phyloP scores from a whole-genome alignment of 176 grass and related monocot species.

The Aegilops speltoides region DNA sequence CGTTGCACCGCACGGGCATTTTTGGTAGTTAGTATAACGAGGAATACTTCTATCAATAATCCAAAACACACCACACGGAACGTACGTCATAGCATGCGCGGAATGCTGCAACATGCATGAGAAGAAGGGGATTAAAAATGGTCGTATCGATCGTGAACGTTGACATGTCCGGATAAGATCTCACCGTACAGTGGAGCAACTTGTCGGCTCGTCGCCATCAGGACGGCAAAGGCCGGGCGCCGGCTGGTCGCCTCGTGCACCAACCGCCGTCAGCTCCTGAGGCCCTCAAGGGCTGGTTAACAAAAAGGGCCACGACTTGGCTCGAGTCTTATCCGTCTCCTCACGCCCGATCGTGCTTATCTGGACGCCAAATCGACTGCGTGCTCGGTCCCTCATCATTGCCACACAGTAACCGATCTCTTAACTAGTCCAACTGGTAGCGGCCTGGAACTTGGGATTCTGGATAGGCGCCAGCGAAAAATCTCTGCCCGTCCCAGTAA shows the following conservation, averaged over 20 bases:
- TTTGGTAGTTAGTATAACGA: too few relatives aligned
- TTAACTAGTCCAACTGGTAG: not conserved
- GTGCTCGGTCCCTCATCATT: not conserved
- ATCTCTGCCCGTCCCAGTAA: not conserved
- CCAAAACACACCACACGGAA: too few relatives aligned
- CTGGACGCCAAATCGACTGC: constrained; percentile 19
- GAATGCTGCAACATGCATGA: not conserved
- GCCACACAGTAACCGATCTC: too few relatives aligned
- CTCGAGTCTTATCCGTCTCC: not conserved
- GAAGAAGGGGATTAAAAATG: not conserved
- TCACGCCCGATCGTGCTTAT: not conserved
- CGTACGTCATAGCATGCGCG: not conserved
- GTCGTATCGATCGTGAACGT: not conserved
- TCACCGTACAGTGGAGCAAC: not conserved
- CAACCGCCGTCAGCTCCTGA: not conserved
- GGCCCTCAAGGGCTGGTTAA: not conserved
- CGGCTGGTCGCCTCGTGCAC: constrained; percentile 1
- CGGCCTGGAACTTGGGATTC: too few relatives aligned
- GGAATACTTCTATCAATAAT: too few relatives aligned
- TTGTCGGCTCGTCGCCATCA: not conserved
- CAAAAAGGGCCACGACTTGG: not conserved
- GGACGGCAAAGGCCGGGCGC: not conserved
- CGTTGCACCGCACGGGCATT: too few relatives aligned
- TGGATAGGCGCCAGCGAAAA: not conserved
- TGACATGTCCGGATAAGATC: not conserved